Percentiles rank a stretch among this genome's conserved stretches.
Evolutionary conservation across 192 early-diverging fungal species (phyloP).

Genomic region (Geranomyces michiganensis): DNA sequence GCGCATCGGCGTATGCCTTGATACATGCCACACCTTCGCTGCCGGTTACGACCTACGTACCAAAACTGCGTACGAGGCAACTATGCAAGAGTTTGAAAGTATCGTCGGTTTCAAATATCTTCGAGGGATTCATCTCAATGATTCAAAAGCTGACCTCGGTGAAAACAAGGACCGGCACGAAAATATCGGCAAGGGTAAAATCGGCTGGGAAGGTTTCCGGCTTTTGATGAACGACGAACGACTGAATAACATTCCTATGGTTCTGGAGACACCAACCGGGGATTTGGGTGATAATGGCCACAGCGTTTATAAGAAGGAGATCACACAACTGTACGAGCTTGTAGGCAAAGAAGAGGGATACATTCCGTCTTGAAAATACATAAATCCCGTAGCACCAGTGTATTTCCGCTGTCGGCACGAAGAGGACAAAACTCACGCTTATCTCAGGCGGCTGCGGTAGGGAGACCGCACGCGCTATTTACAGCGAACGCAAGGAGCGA

Average conservation of each 20-base stretch:
- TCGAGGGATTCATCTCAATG: constrained; percentile 59
- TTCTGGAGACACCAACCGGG: constrained; percentile 57
- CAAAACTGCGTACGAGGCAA: constrained; percentile 41
- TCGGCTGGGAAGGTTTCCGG: constrained; percentile 55
- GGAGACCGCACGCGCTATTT: too few species aligned
- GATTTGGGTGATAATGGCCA: constrained; percentile 21
- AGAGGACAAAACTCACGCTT: too few species aligned
- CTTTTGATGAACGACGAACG: constrained; percentile 58
- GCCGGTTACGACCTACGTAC: constrained; percentile 63
- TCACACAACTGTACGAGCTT: constrained; percentile 37
- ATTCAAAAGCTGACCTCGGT: constrained; percentile 47
- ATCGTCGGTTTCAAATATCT: constrained; percentile 55
- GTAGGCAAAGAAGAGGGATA: constrained; percentile 27
- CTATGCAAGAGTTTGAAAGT: constrained; percentile 45
- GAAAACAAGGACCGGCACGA: constrained; percentile 56
- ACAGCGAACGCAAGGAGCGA: too few species aligned
- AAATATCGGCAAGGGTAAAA: constrained; percentile 57
- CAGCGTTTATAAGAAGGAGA: constrained; percentile 34
- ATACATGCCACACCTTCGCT: constrained; percentile 64
- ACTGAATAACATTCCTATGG: constrained; percentile 52
- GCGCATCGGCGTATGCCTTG: constrained; percentile 62
- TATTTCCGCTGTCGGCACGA: too few species aligned
- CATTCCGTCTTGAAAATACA: neutral
- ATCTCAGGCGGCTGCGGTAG: too few species aligned
- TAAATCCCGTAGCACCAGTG: too few species aligned